A percentile compares a stretch with the other conserved stretches of the same genome.
These are phyloP conservation scores for Termitomyces sp. DNA, from an alignment of 768 basidiomycete genomes.

Conservation along the genomic window DNA sequence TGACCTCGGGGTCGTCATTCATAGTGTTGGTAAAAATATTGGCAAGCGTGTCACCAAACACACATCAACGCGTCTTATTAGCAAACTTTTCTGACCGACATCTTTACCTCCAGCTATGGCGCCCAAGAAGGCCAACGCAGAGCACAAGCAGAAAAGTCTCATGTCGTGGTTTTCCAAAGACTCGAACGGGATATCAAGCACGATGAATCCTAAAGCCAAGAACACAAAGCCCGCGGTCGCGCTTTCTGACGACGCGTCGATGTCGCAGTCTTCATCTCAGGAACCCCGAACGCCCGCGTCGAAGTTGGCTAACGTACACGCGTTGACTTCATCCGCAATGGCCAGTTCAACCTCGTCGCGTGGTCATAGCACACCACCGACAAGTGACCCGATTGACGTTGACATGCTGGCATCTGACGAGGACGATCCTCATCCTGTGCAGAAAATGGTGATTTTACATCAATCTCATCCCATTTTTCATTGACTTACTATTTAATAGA, in stretches of 20 bases:
- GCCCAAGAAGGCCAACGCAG: slow-evolving; percentile 38
- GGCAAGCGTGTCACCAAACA: slow-evolving; percentile 31
- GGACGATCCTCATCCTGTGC: slow-evolving; percentile 28
- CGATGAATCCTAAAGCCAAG: slow-evolving; percentile 15
- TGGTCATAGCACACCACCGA: slow-evolving; percentile 64
- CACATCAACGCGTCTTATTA: slow-evolving; percentile 27
- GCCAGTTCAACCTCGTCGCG: slow-evolving; percentile 42
- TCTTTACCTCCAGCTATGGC: slow-evolving; percentile 24
- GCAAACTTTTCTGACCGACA: not conserved
- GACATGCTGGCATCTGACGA: slow-evolving; percentile 62
- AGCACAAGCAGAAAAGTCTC: slow-evolving; percentile 66
- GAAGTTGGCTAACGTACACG: slow-evolving; percentile 24
- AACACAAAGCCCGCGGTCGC: slow-evolving; percentile 14
- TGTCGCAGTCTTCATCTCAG: slow-evolving; percentile 22
- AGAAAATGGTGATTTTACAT: slow-evolving; percentile 10
- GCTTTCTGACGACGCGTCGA: slow-evolving; percentile 28
- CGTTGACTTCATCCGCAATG: slow-evolving; percentile 36
- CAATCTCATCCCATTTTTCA: not conserved
- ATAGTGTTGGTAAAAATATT: too few relatives aligned
- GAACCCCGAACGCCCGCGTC: slow-evolving; percentile 39
- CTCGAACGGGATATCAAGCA: slow-evolving; percentile 18
- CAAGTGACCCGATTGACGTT: slow-evolving; percentile 74
- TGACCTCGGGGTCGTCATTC: slow-evolving; percentile 36
- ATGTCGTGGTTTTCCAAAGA: slow-evolving; percentile 61
- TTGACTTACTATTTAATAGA: slow-evolving; percentile 18